Conservation (phyloP, 805 yeast genomes). For the Ogataea neopini region DNA sequence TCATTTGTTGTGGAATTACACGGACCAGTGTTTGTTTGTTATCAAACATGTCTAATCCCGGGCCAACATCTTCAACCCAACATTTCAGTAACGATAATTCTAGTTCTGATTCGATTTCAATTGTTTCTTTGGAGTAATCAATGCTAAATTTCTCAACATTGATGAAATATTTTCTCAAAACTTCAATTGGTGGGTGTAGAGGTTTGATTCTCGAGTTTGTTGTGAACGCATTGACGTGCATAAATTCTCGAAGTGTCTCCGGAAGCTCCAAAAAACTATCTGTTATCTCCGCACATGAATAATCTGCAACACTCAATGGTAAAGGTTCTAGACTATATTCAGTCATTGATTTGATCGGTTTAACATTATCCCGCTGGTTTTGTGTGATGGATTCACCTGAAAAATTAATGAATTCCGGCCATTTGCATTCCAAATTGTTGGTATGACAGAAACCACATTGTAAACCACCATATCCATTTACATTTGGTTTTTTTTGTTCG, state of each 20-base stretch:
- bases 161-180: constrained; percentile 22
- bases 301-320: constrained; percentile 17
- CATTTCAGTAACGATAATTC: constrained; percentile 33
- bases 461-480: constrained; percentile 17
- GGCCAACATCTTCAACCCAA: constrained; percentile 41
- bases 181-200: constrained; percentile 23
- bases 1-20: constrained; percentile 21
- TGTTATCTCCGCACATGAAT: constrained; percentile 11
- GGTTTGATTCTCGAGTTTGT: constrained; percentile 14
- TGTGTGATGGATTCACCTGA: background rate
- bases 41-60: constrained; percentile 42
- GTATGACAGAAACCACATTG: constrained; percentile 19
- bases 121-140: constrained; percentile 13
- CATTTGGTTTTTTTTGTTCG: constrained; percentile 30
- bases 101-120: constrained; percentile 22
- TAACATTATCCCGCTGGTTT: background rate
- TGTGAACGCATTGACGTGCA: constrained; percentile 39
- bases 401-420: constrained; percentile 21
- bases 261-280: constrained; percentile 31
- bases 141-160: constrained; percentile 23
- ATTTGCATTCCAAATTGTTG: constrained; percentile 16
- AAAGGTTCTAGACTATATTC: constrained; percentile 17
- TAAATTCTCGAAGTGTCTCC: constrained; percentile 39
- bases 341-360: background rate
- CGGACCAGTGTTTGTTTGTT: constrained; percentile 18